Evolutionary conservation across 2,329 filamentous ascomycete species (phyloP), one percentile per base, ranked within the genome.

Genomic region (Botryotinia convoluta): DNA sequence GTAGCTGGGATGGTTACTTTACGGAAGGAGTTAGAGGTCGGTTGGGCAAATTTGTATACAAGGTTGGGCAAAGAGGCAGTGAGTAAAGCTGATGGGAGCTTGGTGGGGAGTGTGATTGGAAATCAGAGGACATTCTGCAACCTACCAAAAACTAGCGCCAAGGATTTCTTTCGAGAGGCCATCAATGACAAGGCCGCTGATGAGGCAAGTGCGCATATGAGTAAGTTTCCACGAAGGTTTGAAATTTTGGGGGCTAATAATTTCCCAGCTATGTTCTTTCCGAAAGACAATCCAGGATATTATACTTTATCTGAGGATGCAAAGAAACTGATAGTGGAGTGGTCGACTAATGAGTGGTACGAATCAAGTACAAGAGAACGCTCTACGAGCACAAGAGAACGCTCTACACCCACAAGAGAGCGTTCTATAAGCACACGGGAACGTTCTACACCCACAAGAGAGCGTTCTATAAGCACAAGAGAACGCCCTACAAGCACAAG

Each of bases 1-100:
- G 86, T 97, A 16, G 84, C 86, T n/a, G 87, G 85, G 74, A 86
- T 98, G 81, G 86, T 88, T n/a, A 85, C 86, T 74, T 84, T 95
- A 32, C 86, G 90, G 48, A 82, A 85, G 63, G 89, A 92, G 73
- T 87, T 93, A 22, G 86, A 86, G 20, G 87, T 98, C 22, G 92
- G 93, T 3, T 97, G 95, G 80, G 90, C 90, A 22, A 96, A 98
- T 80, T 86, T 98, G 73, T 98, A 97, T 82, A 97, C 94, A 7
- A 88, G 91, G 42, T 88, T 99, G 39, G 95, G 94, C 2, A 87
- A 88, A 78, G 90, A 89, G 22, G 91, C 92, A 22, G 82, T 85
- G 69, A 79, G 86, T 79, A 85, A 87, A 83, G 78, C 86, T 64
- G 77, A 77, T 74, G 79, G 83, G 81, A 84, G 74, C 79, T 80